These are phyloP conservation scores for Aspergillus sp. DNA, from an alignment of 2,329 filamentous ascomycete species.

Conservation along the genomic window DNA sequence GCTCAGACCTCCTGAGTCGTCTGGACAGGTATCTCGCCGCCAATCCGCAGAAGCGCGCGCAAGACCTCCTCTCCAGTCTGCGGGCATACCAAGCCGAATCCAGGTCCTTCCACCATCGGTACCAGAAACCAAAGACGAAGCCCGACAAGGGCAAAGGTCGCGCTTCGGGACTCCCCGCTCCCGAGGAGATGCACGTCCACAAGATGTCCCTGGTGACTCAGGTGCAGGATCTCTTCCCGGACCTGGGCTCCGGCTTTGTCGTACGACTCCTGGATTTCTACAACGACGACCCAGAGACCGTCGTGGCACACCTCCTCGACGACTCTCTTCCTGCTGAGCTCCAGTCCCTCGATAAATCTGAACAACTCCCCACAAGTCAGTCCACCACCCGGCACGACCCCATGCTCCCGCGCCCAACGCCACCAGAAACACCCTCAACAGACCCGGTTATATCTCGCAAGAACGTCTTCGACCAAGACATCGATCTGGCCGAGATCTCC, in stretches of 20 bases:
- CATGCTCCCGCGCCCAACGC: conserved; percentile 54
- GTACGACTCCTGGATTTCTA: conserved; percentile 78
- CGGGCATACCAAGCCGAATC: conserved; percentile 39
- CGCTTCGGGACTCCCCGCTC: conserved; percentile 23
- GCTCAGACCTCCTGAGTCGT: conserved; percentile 65
- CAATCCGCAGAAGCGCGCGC: conserved; percentile 40
- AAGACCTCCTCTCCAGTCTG: conserved; percentile 39
- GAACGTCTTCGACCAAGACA: conserved; percentile 76
- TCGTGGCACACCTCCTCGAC: conserved; percentile 78
- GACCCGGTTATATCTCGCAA: conserved; percentile 48
- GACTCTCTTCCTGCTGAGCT: conserved; percentile 70
- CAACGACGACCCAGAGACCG: conserved; percentile 70
- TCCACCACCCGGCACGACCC: conserved; percentile 53
- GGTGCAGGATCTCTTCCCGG: conserved; percentile 90
- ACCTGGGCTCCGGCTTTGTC: conserved; percentile 80
- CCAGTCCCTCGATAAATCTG: conserved; percentile 59
- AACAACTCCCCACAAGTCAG: conserved; percentile 45
- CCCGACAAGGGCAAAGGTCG: conserved; percentile 42
- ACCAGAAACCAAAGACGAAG: conserved; percentile 40
- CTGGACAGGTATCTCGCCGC: conserved; percentile 34
- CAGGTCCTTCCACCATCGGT: conserved; percentile 36
- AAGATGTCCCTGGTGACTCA: conserved; percentile 81
- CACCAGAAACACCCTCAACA: conserved; percentile 25
- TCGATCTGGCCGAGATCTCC: conserved; percentile 68
- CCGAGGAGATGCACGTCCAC: conserved; percentile 67